Evolutionary conservation across 2,329 filamentous ascomycete genomes (phyloP).

Genomic region (Volutella citrinella): DNA sequence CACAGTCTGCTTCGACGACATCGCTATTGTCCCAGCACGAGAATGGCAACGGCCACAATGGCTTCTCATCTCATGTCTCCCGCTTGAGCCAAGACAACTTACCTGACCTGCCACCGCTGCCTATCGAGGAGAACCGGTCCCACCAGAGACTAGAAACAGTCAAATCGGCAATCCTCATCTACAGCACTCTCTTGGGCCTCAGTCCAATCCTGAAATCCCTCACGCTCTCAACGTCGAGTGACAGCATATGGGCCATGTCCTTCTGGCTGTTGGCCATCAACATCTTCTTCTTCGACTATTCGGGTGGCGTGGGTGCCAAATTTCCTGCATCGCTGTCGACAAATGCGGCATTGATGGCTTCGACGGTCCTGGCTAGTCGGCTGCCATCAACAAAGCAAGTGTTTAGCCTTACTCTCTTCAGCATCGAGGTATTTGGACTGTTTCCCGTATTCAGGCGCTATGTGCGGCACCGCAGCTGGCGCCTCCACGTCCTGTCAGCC

Average conservation of each 20-base stretch:
- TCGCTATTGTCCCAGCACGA: constrained; percentile 43
- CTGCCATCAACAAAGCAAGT: constrained; percentile 90
- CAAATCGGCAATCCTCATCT: constrained; percentile 91
- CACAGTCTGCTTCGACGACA: constrained; percentile 51
- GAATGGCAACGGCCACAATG: neutral
- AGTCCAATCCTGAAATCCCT: constrained; percentile 95
- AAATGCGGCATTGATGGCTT: constrained; percentile 95
- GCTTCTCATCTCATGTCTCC: constrained; percentile 20
- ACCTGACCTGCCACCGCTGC: constrained; percentile 26
- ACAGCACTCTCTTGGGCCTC: constrained; percentile 84
- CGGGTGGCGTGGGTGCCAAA: constrained; percentile 60
- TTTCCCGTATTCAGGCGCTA: constrained; percentile 97
- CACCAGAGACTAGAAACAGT: constrained; percentile 69
- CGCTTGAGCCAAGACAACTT: constrained; percentile 29
- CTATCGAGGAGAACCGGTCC: constrained; percentile 38
- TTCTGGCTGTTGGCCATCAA: constrained; percentile 93
- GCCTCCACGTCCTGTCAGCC: constrained; percentile 75
- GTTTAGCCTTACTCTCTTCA: constrained; percentile 92
- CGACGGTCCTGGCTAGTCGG: constrained; percentile 86
- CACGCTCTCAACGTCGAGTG: constrained; percentile 86
- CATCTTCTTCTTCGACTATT: constrained; percentile 97
- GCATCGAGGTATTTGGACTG: constrained; percentile 93
- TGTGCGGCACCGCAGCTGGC: constrained; percentile 76
- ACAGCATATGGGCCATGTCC: constrained; percentile 97
- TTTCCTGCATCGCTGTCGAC: constrained; percentile 79